These are phyloP conservation scores for Phytophthora fragariae DNA, from an alignment of 352 stramenopile species.

Conservation along the genomic window DNA sequence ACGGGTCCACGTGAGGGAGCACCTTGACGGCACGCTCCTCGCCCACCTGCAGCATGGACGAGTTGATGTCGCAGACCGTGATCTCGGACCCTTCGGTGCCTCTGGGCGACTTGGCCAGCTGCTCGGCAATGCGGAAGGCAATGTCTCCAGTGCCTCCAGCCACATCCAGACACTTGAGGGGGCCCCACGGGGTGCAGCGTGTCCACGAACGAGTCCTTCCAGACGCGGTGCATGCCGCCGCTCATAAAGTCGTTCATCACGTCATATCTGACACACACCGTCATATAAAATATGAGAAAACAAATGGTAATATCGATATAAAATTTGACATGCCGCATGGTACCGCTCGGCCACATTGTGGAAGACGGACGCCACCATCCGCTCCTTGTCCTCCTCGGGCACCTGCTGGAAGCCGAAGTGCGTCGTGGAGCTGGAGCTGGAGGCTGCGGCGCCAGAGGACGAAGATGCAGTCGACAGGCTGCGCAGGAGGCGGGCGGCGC, in stretches of 20 bases:
- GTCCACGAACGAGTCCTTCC: conserved; percentile 98
- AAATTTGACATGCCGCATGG: background rate
- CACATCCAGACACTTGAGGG: conserved; percentile 93
- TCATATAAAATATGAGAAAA: background rate
- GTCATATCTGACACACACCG: conserved; percentile 74
- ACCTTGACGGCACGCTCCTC: conserved; percentile 87
- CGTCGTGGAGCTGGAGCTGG: conserved; percentile 53
- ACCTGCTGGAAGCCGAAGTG: conserved; percentile 94
- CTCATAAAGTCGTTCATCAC: conserved; percentile 99
- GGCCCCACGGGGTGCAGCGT: conserved; percentile 80
- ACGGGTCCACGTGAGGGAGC: conserved; percentile 56
- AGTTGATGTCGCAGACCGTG: conserved; percentile 99
- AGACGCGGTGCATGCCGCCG: conserved; percentile 94
- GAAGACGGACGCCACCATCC: conserved; percentile 97
- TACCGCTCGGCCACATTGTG: conserved; percentile 97
- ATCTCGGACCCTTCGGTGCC: conserved; percentile 75
- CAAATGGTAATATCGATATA: background rate
- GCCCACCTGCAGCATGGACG: conserved; percentile 98
- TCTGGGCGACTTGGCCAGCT: conserved; percentile 44
- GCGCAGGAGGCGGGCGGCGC: conserved; percentile 23
- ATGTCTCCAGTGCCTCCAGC: conserved; percentile 99
- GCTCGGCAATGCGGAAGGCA: conserved; percentile 96
- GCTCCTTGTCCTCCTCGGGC: conserved; percentile 93
- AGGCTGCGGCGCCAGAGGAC: conserved; percentile 1
- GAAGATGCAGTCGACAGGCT: conserved; percentile 17